Evolutionary conservation across 1,284 basidiomycete genomes (phyloP).

Genomic region (Peniophora sp.): DNA sequence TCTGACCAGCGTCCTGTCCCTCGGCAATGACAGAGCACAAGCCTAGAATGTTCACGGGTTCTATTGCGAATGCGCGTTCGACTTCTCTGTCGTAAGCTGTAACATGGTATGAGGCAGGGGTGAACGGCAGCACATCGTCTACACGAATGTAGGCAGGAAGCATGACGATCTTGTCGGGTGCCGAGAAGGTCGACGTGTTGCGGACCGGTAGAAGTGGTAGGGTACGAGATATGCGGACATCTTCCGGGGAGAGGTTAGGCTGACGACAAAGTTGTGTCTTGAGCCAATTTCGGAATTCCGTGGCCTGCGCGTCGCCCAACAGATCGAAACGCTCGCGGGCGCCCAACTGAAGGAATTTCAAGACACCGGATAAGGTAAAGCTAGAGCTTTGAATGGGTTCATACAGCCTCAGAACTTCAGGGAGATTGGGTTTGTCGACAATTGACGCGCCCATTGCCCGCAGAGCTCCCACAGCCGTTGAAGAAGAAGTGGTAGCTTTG

Average conservation of each 20-base stretch:
- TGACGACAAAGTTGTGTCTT: not conserved
- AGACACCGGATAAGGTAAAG: not conserved
- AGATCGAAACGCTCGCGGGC: not conserved
- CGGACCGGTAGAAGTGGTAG: not conserved
- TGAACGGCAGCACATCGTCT: not conserved
- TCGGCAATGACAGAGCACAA: too few species aligned
- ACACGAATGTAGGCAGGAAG: not conserved
- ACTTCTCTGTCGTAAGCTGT: not conserved
- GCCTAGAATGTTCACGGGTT: too few species aligned
- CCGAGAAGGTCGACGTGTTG: not conserved
- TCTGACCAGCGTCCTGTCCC: too few species aligned
- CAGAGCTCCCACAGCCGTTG: not conserved
- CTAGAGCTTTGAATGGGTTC: not conserved
- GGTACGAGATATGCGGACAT: not conserved
- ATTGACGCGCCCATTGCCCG: not conserved
- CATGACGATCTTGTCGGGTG: not conserved
- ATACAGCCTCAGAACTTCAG: not conserved
- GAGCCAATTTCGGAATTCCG: not conserved
- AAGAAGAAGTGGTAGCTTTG: not conserved
- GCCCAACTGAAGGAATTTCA: not conserved
- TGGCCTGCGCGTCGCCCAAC: not conserved
- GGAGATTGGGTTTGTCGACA: slow-evolving; percentile 1
- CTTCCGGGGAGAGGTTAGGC: not conserved
- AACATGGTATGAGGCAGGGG: not conserved
- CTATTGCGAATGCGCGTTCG: too few species aligned